A percentile compares a stretch with the other conserved stretches of the same genome.
These are phyloP conservation scores for Cydonia oblonga DNA, from an alignment of 331 rosid species.

Conservation along the genomic window DNA sequence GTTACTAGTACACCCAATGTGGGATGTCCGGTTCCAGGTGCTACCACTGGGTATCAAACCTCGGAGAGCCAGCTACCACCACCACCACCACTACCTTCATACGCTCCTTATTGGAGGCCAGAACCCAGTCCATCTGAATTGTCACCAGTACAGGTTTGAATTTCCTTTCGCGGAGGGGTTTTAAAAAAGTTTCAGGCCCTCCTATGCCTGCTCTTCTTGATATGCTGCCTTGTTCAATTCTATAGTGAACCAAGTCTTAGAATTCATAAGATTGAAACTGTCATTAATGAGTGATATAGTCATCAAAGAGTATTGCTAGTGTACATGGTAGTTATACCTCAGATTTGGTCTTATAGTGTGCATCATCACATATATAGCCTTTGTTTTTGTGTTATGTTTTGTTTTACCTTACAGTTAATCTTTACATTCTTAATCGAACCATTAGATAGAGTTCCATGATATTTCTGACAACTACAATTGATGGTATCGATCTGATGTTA, in stretches of 20 bases:
- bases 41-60: constrained; percentile 41
- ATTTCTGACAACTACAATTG: not conserved
- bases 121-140: constrained; percentile 55
- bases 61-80: constrained; percentile 49
- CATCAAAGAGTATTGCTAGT: not conserved
- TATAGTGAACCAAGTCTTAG: not conserved
- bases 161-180: constrained; percentile 17
- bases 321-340: not conserved
- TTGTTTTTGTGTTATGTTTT: not conserved
- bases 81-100: constrained; percentile 41
- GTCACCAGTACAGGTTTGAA: constrained; percentile 82
- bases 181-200: constrained; percentile 6
- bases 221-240: not conserved
- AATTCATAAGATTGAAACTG: not conserved
- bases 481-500: not conserved
- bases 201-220: not conserved
- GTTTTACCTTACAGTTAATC: not conserved
- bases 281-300: not conserved
- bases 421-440: not conserved
- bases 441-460: not conserved
- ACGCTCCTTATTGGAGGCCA: constrained; percentile 65
- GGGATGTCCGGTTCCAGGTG: constrained; percentile 49
- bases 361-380: not conserved
- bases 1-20: constrained; percentile 46
- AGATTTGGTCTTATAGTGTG: not conserved